Base-by-base conservation (phyloP, 73 alveolate genomes). In the Tetrahymena malaccensis region DNA sequence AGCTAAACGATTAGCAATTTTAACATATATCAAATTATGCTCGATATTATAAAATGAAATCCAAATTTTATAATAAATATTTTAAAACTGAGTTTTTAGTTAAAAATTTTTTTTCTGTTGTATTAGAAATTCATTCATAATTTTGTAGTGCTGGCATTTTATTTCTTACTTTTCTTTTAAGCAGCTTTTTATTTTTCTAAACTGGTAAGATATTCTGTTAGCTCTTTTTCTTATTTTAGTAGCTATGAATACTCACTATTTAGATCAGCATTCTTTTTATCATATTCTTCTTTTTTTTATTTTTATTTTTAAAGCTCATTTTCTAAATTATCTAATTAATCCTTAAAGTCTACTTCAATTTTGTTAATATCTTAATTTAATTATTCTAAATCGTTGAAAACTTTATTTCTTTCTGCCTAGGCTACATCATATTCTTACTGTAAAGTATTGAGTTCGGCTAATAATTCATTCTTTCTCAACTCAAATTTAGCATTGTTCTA, bases 301-400 rank as follows among this genome's bases (percentile, higher is more conserved):
- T 95, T 95, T 93, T 95, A 35, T 10, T 95, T 94, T 44, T 85
- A 85, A 34, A 95, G 55, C 50, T 93, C 93, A 34, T 95, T 94
- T 89, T 95, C 97, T 58, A 95, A 95, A 43, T 89, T 95, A n/a
- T 43, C 33, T 34, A 70, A 19, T 56, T 95, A 94, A 25, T 95
- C 97, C 38, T 95, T 95, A 93, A 50, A 95, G 70, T 95, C 94
- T 34, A 33, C 38, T 38, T 95, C 97, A 13, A 85, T 35, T 8
- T 55, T 27, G 34, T 95, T 94, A 13, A 95, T 19, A 35, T 95
- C 97, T 31, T 43, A 43, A 35, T 85, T 34, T 56, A 95, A 35
- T 56, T 55, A 85, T 89, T 95, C 97, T 85, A 43, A 93, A 17
- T 95, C 97, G 8, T 43, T 33, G 22, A 55, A 93, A 33, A 85